These are phyloP conservation scores for Alternaria hordeiaustralica DNA, from an alignment of 2,329 filamentous ascomycete species.

Conservation along the genomic window DNA sequence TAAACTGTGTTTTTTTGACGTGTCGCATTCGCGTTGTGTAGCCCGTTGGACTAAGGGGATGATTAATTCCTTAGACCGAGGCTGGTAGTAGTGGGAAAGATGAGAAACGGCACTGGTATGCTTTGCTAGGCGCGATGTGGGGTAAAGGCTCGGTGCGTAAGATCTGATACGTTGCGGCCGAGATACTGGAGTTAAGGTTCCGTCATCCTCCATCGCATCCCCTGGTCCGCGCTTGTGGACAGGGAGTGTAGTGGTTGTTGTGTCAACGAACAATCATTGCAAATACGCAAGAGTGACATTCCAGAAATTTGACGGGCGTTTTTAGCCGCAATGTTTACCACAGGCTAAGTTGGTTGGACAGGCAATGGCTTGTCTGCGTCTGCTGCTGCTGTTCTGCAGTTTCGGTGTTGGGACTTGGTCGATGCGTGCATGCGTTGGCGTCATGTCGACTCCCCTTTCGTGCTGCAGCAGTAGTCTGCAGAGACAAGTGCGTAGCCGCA, in stretches of 20 bases:
- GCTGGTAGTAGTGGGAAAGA: background rate
- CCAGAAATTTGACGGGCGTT: background rate
- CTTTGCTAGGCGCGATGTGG: background rate
- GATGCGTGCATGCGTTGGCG: constrained; percentile 37
- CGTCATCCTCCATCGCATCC: background rate
- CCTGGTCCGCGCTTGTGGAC: background rate
- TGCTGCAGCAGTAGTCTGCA: constrained; percentile 29
- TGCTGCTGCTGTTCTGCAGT: background rate
- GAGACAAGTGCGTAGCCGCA: constrained; percentile 21
- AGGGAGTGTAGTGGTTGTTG: background rate
- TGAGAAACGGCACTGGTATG: background rate
- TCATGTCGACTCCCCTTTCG: constrained; percentile 36
- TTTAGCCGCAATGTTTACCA: constrained; percentile 10
- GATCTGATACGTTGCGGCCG: background rate
- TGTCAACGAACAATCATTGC: background rate
- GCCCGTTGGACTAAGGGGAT: background rate
- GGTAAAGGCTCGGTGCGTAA: background rate
- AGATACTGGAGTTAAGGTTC: background rate
- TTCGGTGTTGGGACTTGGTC: constrained; percentile 24
- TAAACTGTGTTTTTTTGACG: background rate
- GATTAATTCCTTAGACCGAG: background rate
- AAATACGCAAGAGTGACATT: background rate
- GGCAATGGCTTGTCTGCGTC: constrained; percentile 6
- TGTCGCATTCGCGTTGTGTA: background rate
- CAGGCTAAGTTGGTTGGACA: constrained; percentile 33